phyloP scores from a whole-genome alignment of 2,329 filamentous ascomycete species.

The Pseudonectria buxi region DNA sequence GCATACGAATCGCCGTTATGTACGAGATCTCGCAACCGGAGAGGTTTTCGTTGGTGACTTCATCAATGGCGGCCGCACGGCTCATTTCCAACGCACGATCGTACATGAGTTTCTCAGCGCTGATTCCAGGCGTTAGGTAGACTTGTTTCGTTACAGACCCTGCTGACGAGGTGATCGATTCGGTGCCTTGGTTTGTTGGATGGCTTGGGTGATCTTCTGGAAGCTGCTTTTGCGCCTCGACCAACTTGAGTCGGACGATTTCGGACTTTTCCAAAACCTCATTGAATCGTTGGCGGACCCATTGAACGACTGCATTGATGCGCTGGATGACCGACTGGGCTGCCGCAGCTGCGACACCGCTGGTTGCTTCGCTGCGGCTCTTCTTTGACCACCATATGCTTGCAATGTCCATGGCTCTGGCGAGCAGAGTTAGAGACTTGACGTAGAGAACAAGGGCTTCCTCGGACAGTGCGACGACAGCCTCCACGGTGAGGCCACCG shows the following conservation, averaged over 20 bases:
- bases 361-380: constrained; percentile 54
- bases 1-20: constrained; percentile 84
- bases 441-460: constrained; percentile 95
- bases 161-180: constrained; percentile 48
- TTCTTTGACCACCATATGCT: constrained; percentile 85
- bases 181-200: constrained; percentile 65
- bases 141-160: constrained; percentile 71
- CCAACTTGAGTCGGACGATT: constrained; percentile 79
- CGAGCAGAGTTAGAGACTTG: constrained; percentile 82
- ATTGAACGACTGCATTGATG: constrained; percentile 91
- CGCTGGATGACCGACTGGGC: constrained; percentile 54
- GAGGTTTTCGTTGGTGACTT: constrained; percentile 87
- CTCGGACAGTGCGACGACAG: constrained; percentile 79
- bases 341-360: constrained; percentile 31
- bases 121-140: constrained; percentile 78
- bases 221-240: constrained; percentile 77
- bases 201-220: constrained; percentile 82
- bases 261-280: constrained; percentile 96
- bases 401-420: constrained; percentile 93
- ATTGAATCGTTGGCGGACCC: constrained; percentile 91
- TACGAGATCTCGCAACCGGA: constrained; percentile 87
- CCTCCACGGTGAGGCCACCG: constrained; percentile 77
- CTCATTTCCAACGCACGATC: constrained; percentile 97
- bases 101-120: constrained; percentile 96
- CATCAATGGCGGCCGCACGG: constrained; percentile 85